Percentiles rank a stretch among this genome's conserved stretches.
Evolutionary conservation across 2,329 filamentous ascomycete genomes (phyloP).

Genomic region (Cladophialophora psammophila): DNA sequence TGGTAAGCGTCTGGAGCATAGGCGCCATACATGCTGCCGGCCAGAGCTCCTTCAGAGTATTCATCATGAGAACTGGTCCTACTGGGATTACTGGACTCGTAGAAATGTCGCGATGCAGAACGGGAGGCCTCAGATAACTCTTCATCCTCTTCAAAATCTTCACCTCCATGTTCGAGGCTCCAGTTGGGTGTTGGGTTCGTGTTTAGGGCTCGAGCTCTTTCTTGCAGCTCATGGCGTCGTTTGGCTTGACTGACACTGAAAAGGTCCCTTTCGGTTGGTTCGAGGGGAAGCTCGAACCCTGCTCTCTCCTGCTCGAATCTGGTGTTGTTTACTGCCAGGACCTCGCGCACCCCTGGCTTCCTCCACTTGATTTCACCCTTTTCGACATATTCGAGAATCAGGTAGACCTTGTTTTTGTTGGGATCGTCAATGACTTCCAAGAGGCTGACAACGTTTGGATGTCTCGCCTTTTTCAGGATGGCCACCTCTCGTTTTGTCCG

Average conservation of each 20-base stretch:
- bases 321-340: constrained; percentile 81
- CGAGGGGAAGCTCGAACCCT: constrained; percentile 74
- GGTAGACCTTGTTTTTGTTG: constrained; percentile 95
- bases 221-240: constrained; percentile 66
- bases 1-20: constrained; percentile 66
- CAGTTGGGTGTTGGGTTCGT: constrained; percentile 69
- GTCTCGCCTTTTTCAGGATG: constrained; percentile 96
- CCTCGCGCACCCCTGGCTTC: constrained; percentile 82
- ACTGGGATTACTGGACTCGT: constrained; percentile 29
- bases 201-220: constrained; percentile 64
- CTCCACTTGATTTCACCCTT: constrained; percentile 94
- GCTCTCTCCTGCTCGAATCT: constrained; percentile 77
- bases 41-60: constrained; percentile 59
- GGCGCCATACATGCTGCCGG: constrained; percentile 78
- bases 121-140: constrained; percentile 46
- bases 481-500: constrained; percentile 95
- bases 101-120: constrained; percentile 38
- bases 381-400: constrained; percentile 94
- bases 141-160: constrained; percentile 61
- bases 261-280: constrained; percentile 53
- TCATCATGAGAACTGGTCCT: constrained; percentile 35
- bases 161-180: constrained; percentile 82
- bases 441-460: constrained; percentile 94
- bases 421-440: constrained; percentile 98
- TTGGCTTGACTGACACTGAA: constrained; percentile 61